phyloP scores from a whole-genome alignment of 176 grass and related monocot genomes.

The Carex parvula region DNA sequence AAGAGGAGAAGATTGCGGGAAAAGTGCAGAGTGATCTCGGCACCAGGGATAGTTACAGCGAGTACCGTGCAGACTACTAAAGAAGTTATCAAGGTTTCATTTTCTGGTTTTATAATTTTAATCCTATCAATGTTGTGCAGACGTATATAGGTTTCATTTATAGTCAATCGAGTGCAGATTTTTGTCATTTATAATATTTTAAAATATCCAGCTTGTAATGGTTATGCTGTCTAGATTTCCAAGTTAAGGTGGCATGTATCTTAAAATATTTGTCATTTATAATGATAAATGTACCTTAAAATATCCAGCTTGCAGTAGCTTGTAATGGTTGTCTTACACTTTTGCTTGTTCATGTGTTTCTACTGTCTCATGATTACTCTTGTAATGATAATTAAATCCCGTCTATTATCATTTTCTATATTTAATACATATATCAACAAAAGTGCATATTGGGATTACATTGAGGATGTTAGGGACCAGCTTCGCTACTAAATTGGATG shows the following conservation, averaged over 20 bases:
- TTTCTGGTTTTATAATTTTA: not conserved
- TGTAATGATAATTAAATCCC: not conserved
- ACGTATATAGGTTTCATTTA: not conserved
- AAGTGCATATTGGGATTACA: not conserved
- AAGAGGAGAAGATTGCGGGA: constrained; percentile 69
- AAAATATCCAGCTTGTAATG: constrained; percentile 7
- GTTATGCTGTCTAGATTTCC: not conserved
- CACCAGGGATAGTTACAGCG: constrained; percentile 49
- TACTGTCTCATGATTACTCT: not conserved
- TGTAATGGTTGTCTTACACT: not conserved
- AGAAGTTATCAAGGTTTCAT: not conserved
- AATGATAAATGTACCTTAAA: constrained; percentile 6
- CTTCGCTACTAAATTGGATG: not conserved
- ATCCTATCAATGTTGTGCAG: not conserved
- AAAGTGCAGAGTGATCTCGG: constrained; percentile 46
- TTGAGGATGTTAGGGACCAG: not conserved
- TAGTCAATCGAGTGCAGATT: not conserved
- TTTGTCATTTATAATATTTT: constrained; percentile 10
- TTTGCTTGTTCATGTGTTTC: not conserved
- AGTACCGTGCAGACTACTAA: constrained; percentile 62
- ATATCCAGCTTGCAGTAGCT: not conserved
- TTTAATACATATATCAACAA: not conserved
- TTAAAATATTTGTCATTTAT: not conserved
- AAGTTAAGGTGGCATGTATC: not conserved
- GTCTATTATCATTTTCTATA: not conserved